A percentile compares a stretch with the other conserved stretches of the same genome.
Evolutionary conservation across 768 basidiomycete genomes (phyloP).

Genomic region (Xerocomellus dryophilus): DNA sequence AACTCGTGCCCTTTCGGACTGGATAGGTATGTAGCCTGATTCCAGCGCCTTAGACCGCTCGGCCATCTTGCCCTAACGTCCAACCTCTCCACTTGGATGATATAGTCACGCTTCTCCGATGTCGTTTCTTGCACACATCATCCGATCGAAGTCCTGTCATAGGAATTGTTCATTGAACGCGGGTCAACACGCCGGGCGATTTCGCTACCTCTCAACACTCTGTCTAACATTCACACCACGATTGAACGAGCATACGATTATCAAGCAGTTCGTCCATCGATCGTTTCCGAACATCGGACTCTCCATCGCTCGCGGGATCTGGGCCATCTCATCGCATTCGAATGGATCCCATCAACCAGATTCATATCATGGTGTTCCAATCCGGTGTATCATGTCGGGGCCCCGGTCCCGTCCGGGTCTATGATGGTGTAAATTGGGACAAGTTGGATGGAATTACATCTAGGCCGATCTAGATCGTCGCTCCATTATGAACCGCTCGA

Average conservation of each 20-base stretch:
- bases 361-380: not conserved
- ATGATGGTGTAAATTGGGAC: not conserved
- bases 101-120: not conserved
- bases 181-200: no score
- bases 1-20: constrained; percentile 36
- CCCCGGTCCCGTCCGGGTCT: not conserved
- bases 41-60: constrained; percentile 63
- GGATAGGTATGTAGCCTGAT: constrained; percentile 36
- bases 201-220: no score
- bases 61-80: constrained; percentile 41
- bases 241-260: not conserved
- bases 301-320: not conserved
- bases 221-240: no score
- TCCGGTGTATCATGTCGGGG: not conserved
- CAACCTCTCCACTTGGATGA: not conserved
- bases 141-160: no score
- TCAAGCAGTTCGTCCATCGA: not conserved
- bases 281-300: not conserved
- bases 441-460: not conserved
- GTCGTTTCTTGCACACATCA: no score
- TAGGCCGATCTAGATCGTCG: not conserved
- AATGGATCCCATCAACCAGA: not conserved
- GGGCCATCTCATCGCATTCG: not conserved
- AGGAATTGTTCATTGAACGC: no score
- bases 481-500: not conserved